Evolutionary conservation across 1,284 basidiomycete species (phyloP).

Genomic region (Rhodofomes roseus): DNA sequence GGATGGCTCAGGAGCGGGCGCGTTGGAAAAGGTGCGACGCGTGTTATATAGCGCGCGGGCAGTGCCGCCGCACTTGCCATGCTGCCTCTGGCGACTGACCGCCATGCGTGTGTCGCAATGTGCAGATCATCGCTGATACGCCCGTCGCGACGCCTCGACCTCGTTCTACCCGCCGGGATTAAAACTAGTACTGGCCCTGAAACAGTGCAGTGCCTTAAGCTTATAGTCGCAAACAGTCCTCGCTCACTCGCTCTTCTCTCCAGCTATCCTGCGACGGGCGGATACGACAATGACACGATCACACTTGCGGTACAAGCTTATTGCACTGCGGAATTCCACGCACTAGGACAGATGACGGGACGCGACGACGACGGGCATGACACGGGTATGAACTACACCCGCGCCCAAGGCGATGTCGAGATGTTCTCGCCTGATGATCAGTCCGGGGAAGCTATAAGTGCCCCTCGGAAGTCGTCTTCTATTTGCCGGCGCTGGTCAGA

Average conservation of each 20-base stretch:
- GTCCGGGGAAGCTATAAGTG: neutral
- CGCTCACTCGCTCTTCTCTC: no score
- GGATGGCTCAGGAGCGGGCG: constrained; percentile 1
- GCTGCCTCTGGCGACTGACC: neutral
- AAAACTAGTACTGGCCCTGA: neutral
- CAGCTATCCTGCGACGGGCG: no score
- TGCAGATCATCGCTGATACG: neutral
- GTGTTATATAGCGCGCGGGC: neutral
- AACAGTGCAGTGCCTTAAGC: neutral
- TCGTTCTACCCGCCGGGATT: neutral
- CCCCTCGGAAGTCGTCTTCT: neutral
- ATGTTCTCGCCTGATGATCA: neutral
- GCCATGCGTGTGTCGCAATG: neutral
- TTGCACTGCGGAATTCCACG: no score
- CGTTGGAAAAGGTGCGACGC: neutral
- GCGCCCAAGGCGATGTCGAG: neutral
- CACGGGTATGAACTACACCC: neutral
- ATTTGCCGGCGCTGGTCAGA: neutral
- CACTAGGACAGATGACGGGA: neutral
- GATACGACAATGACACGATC: no score
- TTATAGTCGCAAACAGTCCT: neutral
- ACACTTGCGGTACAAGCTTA: no score
- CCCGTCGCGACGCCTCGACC: neutral
- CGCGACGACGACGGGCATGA: neutral
- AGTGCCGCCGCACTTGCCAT: neutral